phyloP scores from a whole-genome alignment of 352 stramenopile species.

The Pythium rhizo-oryzae region DNA sequence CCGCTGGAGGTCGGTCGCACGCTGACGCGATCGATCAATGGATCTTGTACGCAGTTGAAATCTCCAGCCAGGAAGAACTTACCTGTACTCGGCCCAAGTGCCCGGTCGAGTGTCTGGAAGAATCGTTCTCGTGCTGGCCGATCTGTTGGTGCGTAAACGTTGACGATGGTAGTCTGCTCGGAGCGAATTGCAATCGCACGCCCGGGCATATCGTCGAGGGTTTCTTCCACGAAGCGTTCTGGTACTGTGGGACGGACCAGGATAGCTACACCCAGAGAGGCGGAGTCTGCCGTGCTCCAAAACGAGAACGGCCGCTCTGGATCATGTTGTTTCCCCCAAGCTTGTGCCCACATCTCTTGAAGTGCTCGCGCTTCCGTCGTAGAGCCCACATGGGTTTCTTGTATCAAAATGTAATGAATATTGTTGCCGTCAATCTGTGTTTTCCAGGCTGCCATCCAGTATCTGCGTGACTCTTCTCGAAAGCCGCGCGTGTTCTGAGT shows the following conservation, averaged over 20 bases:
- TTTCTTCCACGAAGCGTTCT: too few relatives aligned
- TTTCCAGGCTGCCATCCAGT: background rate
- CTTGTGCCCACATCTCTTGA: background rate
- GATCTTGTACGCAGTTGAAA: conserved; percentile 6
- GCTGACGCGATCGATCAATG: too few relatives aligned
- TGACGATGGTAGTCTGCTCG: background rate
- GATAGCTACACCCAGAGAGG: background rate
- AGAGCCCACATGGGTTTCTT: conserved; percentile 6
- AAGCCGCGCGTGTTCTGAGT: conserved; percentile 10
- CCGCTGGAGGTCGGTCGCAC: background rate
- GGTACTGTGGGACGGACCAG: background rate
- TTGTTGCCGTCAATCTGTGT: background rate
- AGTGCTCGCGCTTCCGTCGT: background rate
- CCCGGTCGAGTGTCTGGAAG: background rate
- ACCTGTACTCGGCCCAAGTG: background rate
- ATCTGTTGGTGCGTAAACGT: conserved; percentile 7
- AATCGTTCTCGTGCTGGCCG: background rate
- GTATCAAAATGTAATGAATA: background rate
- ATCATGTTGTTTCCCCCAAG: conserved; percentile 1
- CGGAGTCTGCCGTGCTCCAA: background rate
- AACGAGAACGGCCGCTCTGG: background rate
- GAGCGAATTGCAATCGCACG: background rate
- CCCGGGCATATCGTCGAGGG: background rate
- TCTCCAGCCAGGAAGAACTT: background rate
- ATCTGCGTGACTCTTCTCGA: background rate